A percentile compares a stretch with the other conserved stretches of the same genome.
Conservation (phyloP, 495 filamentous ascomycete genomes). For the Annulohypoxylon nitens region DNA sequence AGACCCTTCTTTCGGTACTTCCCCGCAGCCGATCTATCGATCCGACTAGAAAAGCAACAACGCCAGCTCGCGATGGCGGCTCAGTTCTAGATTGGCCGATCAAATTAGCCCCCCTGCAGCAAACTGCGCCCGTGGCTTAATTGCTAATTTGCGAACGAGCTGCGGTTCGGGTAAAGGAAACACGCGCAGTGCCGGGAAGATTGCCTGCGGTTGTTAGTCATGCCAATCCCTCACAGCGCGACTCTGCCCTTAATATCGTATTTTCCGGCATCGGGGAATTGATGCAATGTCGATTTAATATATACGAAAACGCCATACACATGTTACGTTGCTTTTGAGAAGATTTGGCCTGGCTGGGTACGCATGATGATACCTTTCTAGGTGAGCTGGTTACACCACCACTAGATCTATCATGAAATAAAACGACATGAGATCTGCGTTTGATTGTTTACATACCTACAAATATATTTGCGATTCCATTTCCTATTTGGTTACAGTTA, state of each 20-base stretch:
- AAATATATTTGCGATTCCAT: not conserved
- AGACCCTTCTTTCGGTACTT: conserved; percentile 25
- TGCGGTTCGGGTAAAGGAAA: conserved; percentile 32
- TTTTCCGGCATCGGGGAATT: conserved; percentile 21
- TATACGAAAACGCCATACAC: not conserved
- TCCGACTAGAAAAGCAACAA: not conserved
- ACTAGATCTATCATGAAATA: not conserved
- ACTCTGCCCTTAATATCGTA: not conserved
- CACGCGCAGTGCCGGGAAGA: conserved; percentile 26
- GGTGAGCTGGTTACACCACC: not conserved
- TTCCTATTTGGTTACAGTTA: not conserved
- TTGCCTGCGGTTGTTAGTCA: conserved; percentile 38
- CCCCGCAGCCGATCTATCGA: conserved; percentile 37
- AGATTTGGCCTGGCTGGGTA: not conserved
- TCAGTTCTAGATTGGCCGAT: conserved; percentile 19
- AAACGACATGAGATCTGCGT: not conserved
- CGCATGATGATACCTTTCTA: not conserved
- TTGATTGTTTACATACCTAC: too few relatives aligned
- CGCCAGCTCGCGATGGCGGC: not conserved
- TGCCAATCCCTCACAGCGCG: conserved; percentile 17
- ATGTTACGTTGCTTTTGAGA: conserved; percentile 23
- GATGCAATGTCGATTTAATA: conserved; percentile 17
- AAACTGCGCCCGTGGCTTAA: not conserved
- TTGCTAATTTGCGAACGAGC: not conserved
- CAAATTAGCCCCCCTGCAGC: conserved; percentile 24